Evolutionary conservation across 2,329 filamentous ascomycete genomes (phyloP).

Genomic region (Akanthomyces dipterigenus): DNA sequence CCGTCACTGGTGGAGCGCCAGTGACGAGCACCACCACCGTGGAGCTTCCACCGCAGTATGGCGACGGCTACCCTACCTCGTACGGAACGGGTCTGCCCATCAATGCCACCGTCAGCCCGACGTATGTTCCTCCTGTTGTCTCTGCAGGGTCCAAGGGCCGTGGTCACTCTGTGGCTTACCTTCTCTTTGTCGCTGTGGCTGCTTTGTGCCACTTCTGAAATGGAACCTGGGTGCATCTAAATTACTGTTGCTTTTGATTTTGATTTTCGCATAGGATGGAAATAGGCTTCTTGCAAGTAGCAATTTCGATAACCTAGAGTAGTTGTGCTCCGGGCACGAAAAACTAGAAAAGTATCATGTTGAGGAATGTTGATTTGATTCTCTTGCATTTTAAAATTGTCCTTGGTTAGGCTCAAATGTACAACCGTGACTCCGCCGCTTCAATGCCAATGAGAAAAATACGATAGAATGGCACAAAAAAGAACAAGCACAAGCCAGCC

Average conservation of each 20-base stretch:
- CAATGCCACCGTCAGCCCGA: conserved; percentile 23
- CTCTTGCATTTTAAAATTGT: not conserved
- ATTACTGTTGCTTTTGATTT: not conserved
- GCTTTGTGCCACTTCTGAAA: not conserved
- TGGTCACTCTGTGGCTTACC: conserved; percentile 15
- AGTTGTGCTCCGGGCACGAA: not conserved
- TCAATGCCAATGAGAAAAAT: not conserved
- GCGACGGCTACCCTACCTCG: not conserved
- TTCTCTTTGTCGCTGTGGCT: not conserved
- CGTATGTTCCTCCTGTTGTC: conserved; percentile 12
- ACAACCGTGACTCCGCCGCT: not conserved
- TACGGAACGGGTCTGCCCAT: conserved; percentile 20
- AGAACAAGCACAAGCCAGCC: not conserved
- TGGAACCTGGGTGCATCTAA: not conserved
- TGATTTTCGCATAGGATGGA: not conserved
- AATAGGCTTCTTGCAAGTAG: not conserved
- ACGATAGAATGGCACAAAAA: not conserved
- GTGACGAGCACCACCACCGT: conserved; percentile 27
- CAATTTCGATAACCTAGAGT: not conserved
- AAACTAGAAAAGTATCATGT: not conserved
- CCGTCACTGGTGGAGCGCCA: conserved; percentile 23
- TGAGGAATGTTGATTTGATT: not conserved
- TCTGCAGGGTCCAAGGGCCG: conserved; percentile 21
- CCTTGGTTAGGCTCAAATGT: not conserved
- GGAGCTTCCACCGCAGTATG: conserved; percentile 19